These are phyloP conservation scores for Phylloporus sp. DNA, from an alignment of 768 basidiomycete genomes.

Conservation along the genomic window DNA sequence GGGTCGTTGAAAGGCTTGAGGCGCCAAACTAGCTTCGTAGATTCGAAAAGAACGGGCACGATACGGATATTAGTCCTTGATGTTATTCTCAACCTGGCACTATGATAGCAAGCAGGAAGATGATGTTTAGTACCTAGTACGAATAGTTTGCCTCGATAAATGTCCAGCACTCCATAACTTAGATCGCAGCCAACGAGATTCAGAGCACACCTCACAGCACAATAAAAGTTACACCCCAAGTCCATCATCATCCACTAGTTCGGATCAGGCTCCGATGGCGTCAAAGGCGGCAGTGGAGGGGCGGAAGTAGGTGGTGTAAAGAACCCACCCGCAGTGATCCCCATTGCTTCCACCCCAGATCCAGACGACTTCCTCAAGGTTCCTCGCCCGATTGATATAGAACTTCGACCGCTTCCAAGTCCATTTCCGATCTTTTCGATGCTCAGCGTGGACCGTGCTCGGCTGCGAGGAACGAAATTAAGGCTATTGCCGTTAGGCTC, in stretches of 20 bases:
- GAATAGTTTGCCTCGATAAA: too few species aligned
- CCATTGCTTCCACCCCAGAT: constrained; percentile 69
- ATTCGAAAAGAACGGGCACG: too few species aligned
- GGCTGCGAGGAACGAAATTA: constrained; percentile 35
- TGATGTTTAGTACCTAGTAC: too few species aligned
- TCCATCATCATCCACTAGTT: neutral
- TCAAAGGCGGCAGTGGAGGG: constrained; percentile 25
- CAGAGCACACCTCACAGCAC: too few species aligned
- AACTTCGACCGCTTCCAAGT: constrained; percentile 41
- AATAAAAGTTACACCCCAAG: too few species aligned
- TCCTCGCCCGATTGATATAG: constrained; percentile 62
- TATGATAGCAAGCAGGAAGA: too few species aligned
- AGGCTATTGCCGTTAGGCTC: constrained; percentile 22
- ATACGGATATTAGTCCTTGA: too few species aligned
- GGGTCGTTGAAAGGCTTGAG: too few species aligned
- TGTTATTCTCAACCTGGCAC: too few species aligned
- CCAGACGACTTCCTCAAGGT: constrained; percentile 59
- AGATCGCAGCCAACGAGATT: too few species aligned
- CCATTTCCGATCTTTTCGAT: constrained; percentile 43
- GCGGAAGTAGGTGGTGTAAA: constrained; percentile 51
- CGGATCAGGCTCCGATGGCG: neutral
- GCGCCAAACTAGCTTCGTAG: too few species aligned
- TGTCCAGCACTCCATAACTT: too few species aligned
- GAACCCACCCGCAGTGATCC: constrained; percentile 74
- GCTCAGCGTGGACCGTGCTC: constrained; percentile 56